Conservation (phyloP, 1,284 basidiomycete genomes). For the Sporisorium reilianum region DNA sequence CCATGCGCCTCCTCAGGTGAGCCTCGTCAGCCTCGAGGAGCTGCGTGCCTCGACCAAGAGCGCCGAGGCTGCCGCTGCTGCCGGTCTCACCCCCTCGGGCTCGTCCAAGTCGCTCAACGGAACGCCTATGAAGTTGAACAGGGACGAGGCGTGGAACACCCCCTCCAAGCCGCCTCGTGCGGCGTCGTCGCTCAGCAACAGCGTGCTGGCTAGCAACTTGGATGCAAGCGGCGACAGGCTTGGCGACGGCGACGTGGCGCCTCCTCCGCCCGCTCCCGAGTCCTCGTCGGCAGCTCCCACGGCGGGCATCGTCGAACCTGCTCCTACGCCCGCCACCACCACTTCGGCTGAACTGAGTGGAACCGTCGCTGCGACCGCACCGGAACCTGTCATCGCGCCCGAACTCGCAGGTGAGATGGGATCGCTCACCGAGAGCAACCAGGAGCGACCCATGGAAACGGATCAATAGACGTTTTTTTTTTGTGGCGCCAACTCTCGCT, state of each 20-base stretch:
- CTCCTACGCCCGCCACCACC: slow-evolving; percentile 12
- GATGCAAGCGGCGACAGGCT: neutral
- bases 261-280: slow-evolving; percentile 11
- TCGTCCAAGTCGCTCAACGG: slow-evolving; percentile 40
- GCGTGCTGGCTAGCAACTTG: slow-evolving; percentile 18
- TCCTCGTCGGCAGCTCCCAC: slow-evolving; percentile 1
- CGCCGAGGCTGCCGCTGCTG: slow-evolving; percentile 39
- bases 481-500: too few relatives aligned
- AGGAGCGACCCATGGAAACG: slow-evolving; percentile 26
- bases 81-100: slow-evolving; percentile 18
- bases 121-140: slow-evolving; percentile 28
- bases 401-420: slow-evolving; percentile 17
- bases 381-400: slow-evolving; percentile 20
- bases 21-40: slow-evolving; percentile 57
- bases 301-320: slow-evolving; percentile 26
- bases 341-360: too few relatives aligned
- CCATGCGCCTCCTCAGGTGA: slow-evolving; percentile 35
- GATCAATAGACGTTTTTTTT: slow-evolving; percentile 8
- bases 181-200: slow-evolving; percentile 20
- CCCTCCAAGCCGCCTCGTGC: slow-evolving; percentile 41
- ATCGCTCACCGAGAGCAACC: neutral
- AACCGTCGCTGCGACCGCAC: neutral
- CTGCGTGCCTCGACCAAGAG: slow-evolving; percentile 58
- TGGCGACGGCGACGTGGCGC: slow-evolving; percentile 3
- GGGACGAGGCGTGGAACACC: slow-evolving; percentile 31